phyloP scores from a whole-genome alignment of 2,329 filamentous ascomycete genomes.

The Alternaria novae-zelandiae region DNA sequence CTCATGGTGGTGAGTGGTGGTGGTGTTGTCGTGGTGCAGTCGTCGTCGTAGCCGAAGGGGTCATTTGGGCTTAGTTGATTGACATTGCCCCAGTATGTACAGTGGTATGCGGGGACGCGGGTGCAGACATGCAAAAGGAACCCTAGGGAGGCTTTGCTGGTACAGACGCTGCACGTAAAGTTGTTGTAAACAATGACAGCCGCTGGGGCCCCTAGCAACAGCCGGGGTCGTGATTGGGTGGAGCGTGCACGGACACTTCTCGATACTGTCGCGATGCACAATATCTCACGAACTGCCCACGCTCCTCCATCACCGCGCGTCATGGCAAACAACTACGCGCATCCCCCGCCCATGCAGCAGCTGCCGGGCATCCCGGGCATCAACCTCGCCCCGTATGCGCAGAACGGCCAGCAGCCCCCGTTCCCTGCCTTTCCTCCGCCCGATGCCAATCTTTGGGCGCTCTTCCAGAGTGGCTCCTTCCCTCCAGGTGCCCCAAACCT shows the following conservation, averaged over 20 bases:
- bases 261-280: not conserved
- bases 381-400: conserved; percentile 31
- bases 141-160: not conserved
- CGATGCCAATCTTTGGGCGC: conserved; percentile 45
- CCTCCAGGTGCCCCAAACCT: conserved; percentile 31
- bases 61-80: conserved; percentile 3
- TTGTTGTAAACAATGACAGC: conserved; percentile 15
- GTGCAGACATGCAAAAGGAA: conserved; percentile 1
- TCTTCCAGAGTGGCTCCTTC: conserved; percentile 29
- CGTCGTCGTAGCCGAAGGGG: conserved; percentile 8
- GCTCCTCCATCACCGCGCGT: conserved; percentile 6
- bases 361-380: conserved; percentile 34
- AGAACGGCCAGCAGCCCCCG: conserved; percentile 32
- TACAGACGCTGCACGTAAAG: not conserved
- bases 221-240: conserved; percentile 6
- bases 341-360: conserved; percentile 21
- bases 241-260: not conserved
- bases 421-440: conserved; percentile 19
- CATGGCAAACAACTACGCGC: conserved; percentile 42
- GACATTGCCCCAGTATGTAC: conserved; percentile 28
- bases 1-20: conserved; percentile 53
- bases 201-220: conserved; percentile 18
- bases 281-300: conserved; percentile 3
- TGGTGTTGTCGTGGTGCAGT: conserved; percentile 28
- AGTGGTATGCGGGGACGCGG: not conserved